Evolutionary conservation across 495 filamentous ascomycete genomes (phyloP).

Genomic region (Penicillium salamii): DNA sequence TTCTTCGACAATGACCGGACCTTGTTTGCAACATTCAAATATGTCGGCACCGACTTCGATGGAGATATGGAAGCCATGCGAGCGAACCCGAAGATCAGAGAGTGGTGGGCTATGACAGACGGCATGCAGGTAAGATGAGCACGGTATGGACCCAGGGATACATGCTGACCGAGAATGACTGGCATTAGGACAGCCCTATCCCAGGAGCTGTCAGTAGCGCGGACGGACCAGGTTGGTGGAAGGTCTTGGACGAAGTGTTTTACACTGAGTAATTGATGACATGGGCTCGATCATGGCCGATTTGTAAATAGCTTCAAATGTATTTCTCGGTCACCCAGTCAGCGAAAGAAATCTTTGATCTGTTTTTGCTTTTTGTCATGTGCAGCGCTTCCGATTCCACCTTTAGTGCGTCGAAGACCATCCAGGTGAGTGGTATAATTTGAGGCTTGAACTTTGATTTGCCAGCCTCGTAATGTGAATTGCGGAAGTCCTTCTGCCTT

Average conservation of each 20-base stretch:
- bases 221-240: conserved; percentile 70
- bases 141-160: neutral
- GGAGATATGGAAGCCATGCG: conserved; percentile 71
- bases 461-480: conserved; percentile 17
- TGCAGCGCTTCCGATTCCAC: conserved; percentile 70
- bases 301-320: neutral
- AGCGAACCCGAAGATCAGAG: conserved; percentile 63
- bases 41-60: conserved; percentile 64
- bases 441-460: conserved; percentile 18
- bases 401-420: conserved; percentile 65
- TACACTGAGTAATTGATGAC: conserved; percentile 44
- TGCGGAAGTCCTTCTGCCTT: neutral
- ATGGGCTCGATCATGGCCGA: too few relatives aligned
- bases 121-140: conserved; percentile 55
- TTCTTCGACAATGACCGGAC: conserved; percentile 62
- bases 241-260: conserved; percentile 68
- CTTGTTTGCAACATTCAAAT: conserved; percentile 73
- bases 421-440: conserved; percentile 65
- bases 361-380: conserved; percentile 70
- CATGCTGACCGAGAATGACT: neutral
- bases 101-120: conserved; percentile 81
- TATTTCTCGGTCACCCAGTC: neutral
- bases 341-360: conserved; percentile 68
- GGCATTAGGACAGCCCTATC: conserved; percentile 48
- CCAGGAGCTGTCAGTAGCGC: conserved; percentile 60